Evolutionary conservation across 2,329 filamentous ascomycete genomes (phyloP).

Genomic region (Ophiocordyceps camponoti-saundersi): DNA sequence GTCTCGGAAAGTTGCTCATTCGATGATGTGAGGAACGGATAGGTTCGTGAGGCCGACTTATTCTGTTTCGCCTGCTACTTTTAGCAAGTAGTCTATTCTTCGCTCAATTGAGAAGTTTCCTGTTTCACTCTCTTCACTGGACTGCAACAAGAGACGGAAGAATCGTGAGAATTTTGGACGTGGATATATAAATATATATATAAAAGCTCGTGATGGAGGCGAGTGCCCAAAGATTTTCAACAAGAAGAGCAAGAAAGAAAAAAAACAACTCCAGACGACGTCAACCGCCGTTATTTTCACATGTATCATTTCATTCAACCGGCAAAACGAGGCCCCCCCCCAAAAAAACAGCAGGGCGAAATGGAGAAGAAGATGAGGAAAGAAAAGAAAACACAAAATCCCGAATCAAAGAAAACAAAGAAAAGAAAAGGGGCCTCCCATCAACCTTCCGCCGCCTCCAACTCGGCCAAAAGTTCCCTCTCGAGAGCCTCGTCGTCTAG

Average conservation of each 20-base stretch:
- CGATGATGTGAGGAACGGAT: conserved; percentile 1
- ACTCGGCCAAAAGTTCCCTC: conserved; percentile 43
- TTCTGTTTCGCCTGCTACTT: conserved; percentile 49
- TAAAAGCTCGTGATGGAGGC: neutral
- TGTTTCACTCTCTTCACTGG: too few species aligned
- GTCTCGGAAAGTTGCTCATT: too few species aligned
- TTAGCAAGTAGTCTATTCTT: conserved; percentile 18
- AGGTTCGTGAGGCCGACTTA: conserved; percentile 74
- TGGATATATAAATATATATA: too few species aligned
- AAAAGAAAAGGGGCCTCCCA: neutral
- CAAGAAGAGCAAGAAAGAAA: neutral
- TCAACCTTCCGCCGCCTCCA: conserved; percentile 24
- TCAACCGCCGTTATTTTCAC: too few species aligned
- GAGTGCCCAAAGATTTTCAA: neutral
- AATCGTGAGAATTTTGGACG: neutral
- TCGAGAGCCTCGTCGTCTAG: conserved; percentile 38
- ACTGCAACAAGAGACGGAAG: too few species aligned
- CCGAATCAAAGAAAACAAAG: neutral
- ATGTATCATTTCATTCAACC: neutral
- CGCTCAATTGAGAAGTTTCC: too few species aligned
- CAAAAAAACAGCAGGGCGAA: neutral
- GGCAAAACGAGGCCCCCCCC: neutral
- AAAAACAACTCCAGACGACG: neutral
- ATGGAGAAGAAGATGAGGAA: neutral
- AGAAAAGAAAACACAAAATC: neutral